A percentile compares a stretch with the other conserved stretches of the same genome.
Evolutionary conservation across 2,329 filamentous ascomycete genomes (phyloP).

Genomic region (Penicillium occitanis): DNA sequence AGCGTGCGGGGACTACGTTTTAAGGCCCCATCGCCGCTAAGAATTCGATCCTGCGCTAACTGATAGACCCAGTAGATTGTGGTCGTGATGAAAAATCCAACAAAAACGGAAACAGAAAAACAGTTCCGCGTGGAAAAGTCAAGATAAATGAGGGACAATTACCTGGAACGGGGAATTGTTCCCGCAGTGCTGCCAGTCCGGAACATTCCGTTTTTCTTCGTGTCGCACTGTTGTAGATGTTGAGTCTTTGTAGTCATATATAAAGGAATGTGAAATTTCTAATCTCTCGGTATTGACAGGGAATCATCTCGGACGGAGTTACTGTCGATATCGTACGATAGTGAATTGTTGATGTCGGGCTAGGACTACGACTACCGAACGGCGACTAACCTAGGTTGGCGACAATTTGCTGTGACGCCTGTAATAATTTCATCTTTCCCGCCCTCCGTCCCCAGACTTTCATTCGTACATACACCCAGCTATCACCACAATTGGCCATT

Average conservation of each 20-base stretch:
- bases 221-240: background rate
- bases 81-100: background rate
- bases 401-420: background rate
- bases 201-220: background rate
- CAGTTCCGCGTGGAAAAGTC: background rate
- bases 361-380: background rate
- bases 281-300: background rate
- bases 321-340: background rate
- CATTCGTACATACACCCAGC: background rate
- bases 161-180: constrained; percentile 11
- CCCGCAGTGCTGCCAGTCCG: background rate
- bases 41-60: background rate
- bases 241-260: background rate
- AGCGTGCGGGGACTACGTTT: background rate
- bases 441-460: background rate
- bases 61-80: background rate
- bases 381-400: background rate
- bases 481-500: constrained; percentile 2
- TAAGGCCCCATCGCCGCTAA: background rate
- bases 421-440: background rate
- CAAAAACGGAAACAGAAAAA: constrained; percentile 1
- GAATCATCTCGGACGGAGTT: background rate
- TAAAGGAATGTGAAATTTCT: background rate
- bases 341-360: background rate
- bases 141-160: background rate